phyloP scores from a whole-genome alignment of 768 basidiomycete species.

The Cantharellus cinnabarinus region DNA sequence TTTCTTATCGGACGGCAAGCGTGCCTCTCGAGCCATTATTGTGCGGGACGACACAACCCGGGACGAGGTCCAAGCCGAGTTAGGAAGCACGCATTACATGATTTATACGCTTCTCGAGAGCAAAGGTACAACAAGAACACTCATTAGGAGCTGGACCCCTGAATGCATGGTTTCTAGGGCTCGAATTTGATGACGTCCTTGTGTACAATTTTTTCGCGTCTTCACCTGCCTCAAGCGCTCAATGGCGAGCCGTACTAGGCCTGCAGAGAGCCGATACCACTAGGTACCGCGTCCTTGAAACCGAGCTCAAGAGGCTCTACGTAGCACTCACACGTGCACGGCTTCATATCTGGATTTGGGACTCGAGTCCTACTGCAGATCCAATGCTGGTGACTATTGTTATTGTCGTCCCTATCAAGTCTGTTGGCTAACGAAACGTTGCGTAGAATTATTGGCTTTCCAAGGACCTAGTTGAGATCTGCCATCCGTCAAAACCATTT shows the following conservation, averaged over 20 bases:
- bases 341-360: constrained; percentile 7
- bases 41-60: constrained; percentile 40
- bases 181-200: constrained; percentile 22
- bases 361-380: neutral
- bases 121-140: constrained; percentile 26
- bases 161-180: constrained; percentile 16
- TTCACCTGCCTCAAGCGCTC: constrained; percentile 27
- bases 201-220: constrained; percentile 59
- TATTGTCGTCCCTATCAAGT: too few species aligned
- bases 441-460: neutral
- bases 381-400: constrained; percentile 4
- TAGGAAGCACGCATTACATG: constrained; percentile 31
- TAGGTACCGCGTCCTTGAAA: neutral
- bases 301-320: constrained; percentile 7
- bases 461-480: neutral
- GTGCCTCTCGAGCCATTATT: constrained; percentile 45
- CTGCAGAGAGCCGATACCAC: neutral
- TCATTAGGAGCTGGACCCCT: neutral
- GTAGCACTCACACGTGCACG: constrained; percentile 8
- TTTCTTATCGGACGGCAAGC: constrained; percentile 15
- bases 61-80: constrained; percentile 26
- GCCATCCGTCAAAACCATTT: neutral
- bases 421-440: too few species aligned
- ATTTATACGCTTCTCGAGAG: constrained; percentile 32
- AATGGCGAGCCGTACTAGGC: constrained; percentile 41